These are phyloP conservation scores for Acorus gramineus DNA, from an alignment of 106 monocot genomes.

Conservation along the genomic window DNA sequence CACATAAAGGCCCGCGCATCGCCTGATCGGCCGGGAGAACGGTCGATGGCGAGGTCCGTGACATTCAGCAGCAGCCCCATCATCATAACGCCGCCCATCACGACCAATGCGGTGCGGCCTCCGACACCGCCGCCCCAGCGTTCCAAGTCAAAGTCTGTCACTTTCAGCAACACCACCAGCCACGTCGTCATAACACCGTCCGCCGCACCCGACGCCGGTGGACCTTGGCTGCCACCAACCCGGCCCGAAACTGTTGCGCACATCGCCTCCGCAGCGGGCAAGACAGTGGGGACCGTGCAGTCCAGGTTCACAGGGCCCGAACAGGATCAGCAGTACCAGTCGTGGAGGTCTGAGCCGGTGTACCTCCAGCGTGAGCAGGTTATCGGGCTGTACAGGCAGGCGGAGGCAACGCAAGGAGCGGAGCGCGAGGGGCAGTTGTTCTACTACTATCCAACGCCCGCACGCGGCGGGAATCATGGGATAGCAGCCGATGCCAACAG, in stretches of 20 bases:
- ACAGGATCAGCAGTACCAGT: neutral
- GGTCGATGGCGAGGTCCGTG: slow-evolving; percentile 28
- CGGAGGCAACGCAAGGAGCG: slow-evolving; percentile 40
- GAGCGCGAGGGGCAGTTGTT: slow-evolving; percentile 31
- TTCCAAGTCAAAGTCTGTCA: slow-evolving; percentile 30
- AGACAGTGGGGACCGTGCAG: neutral
- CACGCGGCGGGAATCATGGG: slow-evolving; percentile 54
- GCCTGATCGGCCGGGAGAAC: neutral
- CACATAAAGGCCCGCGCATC: slow-evolving; percentile 11
- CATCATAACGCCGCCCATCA: slow-evolving; percentile 14
- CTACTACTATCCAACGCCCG: slow-evolving; percentile 48
- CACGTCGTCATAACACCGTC: slow-evolving; percentile 22
- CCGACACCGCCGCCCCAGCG: neutral
- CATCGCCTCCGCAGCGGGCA: neutral
- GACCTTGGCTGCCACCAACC: neutral
- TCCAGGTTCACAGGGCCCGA: slow-evolving; percentile 6
- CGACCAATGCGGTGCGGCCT: neutral
- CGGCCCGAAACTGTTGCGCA: neutral
- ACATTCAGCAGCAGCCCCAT: slow-evolving; percentile 34
- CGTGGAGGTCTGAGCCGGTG: neutral
- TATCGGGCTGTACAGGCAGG: slow-evolving; percentile 24
- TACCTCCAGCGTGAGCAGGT: neutral
- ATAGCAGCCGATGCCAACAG: slow-evolving; percentile 51
- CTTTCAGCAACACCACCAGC: slow-evolving; percentile 31
- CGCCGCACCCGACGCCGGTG: neutral